Percentiles rank a stretch among this genome's conserved stretches.
These are phyloP conservation scores for Tubosaeta brunneosetosa DNA, from an alignment of 768 basidiomycete species.

Conservation along the genomic window DNA sequence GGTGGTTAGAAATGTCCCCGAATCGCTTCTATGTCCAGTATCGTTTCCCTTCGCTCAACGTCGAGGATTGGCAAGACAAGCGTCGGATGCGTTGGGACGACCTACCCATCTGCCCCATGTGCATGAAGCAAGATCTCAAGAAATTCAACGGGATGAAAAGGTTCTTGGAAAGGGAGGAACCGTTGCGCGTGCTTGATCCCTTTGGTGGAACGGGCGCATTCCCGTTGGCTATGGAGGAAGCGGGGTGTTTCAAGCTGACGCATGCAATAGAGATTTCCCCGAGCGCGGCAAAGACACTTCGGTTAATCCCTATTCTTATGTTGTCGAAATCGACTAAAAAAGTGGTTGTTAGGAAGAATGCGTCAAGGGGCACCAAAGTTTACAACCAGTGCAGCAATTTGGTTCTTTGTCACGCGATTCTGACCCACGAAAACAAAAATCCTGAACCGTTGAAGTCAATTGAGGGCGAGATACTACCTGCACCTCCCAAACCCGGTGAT, in stretches of 20 bases:
- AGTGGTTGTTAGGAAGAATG: slow-evolving; percentile 36
- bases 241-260: slow-evolving; percentile 53
- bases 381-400: slow-evolving; percentile 72
- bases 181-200: slow-evolving; percentile 37
- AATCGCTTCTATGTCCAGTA: slow-evolving; percentile 58
- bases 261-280: slow-evolving; percentile 73
- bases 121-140: slow-evolving; percentile 31
- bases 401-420: slow-evolving; percentile 55
- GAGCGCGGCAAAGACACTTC: slow-evolving; percentile 63
- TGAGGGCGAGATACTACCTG: slow-evolving; percentile 38
- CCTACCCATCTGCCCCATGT: slow-evolving; percentile 44
- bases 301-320: slow-evolving; percentile 35
- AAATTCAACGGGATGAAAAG: slow-evolving; percentile 29
- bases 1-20: slow-evolving; percentile 50
- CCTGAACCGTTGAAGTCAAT: slow-evolving; percentile 37
- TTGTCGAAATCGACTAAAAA: neutral
- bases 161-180: slow-evolving; percentile 27
- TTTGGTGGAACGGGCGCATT: slow-evolving; percentile 57
- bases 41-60: slow-evolving; percentile 40
- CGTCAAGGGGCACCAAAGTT: slow-evolving; percentile 47
- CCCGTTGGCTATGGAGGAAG: slow-evolving; percentile 50
- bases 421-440: slow-evolving; percentile 40
- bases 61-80: slow-evolving; percentile 36
- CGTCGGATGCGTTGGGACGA: slow-evolving; percentile 30
- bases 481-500: slow-evolving; percentile 45